Conservation (phyloP, 352 stramenopile genomes). For the Phytophthora fragariae region DNA sequence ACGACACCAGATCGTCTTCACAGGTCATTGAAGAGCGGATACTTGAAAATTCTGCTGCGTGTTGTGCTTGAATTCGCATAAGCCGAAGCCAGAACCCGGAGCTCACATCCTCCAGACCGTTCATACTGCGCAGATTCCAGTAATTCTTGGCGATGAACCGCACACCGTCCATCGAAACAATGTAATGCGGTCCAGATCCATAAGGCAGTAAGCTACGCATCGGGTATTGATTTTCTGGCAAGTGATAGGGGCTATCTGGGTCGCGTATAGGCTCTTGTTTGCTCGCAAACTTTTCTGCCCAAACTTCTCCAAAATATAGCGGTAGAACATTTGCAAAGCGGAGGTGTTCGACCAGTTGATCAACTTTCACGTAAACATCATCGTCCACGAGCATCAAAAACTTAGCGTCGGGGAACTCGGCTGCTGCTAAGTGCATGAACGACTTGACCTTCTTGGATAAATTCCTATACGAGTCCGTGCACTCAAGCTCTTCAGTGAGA, state of each 20-base stretch:
- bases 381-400: constrained; percentile 71
- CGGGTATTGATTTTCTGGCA: constrained; percentile 45
- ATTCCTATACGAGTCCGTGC: constrained; percentile 56
- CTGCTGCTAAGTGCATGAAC: constrained; percentile 57
- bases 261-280: constrained; percentile 41
- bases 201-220: constrained; percentile 47
- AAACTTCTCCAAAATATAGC: constrained; percentile 38
- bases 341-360: constrained; percentile 25
- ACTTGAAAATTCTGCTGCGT: constrained; percentile 23
- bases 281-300: constrained; percentile 18
- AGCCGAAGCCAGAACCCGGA: constrained; percentile 61
- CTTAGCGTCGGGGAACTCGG: constrained; percentile 27
- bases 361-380: constrained; percentile 59
- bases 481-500: constrained; percentile 57
- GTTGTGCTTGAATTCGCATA: constrained; percentile 48
- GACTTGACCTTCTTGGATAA: constrained; percentile 64
- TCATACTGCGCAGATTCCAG: constrained; percentile 41
- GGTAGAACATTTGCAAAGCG: not conserved
- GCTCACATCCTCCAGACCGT: constrained; percentile 68
- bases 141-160: constrained; percentile 56
- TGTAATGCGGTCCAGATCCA: constrained; percentile 56
- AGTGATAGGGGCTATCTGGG: constrained; percentile 35
- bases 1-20: constrained; percentile 43
- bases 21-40: constrained; percentile 33
- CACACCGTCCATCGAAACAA: constrained; percentile 53